Percentiles rank a stretch among this genome's conserved stretches.
Evolutionary conservation across 345 rosid genomes (phyloP).

Genomic region (Eucalyptus melliodora): DNA sequence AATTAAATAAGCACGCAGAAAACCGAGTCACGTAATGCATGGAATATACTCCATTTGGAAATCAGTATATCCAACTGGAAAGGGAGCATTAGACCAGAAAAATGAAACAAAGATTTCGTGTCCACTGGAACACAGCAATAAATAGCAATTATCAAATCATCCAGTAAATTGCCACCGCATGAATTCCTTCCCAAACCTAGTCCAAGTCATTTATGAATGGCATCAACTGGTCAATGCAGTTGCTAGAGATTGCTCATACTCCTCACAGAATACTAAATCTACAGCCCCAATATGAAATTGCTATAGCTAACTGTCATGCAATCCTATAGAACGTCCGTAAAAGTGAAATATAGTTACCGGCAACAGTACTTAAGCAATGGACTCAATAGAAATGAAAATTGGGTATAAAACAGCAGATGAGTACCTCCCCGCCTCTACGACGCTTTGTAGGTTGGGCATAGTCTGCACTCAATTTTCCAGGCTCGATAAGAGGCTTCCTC

Average conservation of each 20-base stretch:
- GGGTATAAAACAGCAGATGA: neutral
- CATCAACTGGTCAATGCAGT: neutral
- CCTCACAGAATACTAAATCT: neutral
- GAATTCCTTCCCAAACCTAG: neutral
- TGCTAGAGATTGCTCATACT: neutral
- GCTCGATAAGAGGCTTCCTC: slow-evolving; percentile 42
- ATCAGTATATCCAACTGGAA: neutral
- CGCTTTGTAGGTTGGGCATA: slow-evolving; percentile 63
- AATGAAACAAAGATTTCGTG: neutral
- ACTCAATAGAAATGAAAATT: neutral
- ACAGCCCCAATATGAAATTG: neutral
- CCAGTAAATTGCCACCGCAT: neutral
- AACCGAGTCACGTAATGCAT: neutral
- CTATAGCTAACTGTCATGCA: neutral
- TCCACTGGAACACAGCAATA: neutral
- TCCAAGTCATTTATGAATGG: neutral
- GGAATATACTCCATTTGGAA: neutral
- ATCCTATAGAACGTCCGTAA: neutral
- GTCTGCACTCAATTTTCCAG: slow-evolving; percentile 33
- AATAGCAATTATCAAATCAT: neutral
- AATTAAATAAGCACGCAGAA: neutral
- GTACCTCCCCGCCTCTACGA: slow-evolving; percentile 93
- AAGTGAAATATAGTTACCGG: neutral
- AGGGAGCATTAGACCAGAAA: neutral
- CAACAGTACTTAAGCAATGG: neutral